Base-by-base conservation (phyloP, 768 basidiomycete species). In the Auriscalpium vulgare region DNA sequence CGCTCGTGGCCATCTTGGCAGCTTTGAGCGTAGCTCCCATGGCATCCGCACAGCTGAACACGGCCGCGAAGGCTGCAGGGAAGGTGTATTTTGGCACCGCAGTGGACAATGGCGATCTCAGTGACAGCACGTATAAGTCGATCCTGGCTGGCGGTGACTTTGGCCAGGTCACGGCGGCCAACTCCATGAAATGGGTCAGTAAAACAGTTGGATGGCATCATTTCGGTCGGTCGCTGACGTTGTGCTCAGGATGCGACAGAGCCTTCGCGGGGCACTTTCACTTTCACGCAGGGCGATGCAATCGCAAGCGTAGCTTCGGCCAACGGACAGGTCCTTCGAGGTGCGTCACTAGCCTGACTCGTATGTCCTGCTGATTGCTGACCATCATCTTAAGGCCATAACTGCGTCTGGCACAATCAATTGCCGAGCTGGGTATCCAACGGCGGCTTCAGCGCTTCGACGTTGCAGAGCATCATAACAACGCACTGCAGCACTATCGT, bases 71-170 rank as follows among this genome's bases (percentile, higher is more conserved):
- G 61, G 65, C 69, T 7, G 68, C 72, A 7, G 72, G 74, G 3
- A 78, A 77, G 65, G 57, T 71, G 9, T 80, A 79, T 68, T 78
- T 78, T 50, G 77, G 78, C 35, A 66, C 73, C 21, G 77, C 78
- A 29, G 77, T 77, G 3, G 76, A 77, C 64, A 78, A 76, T 64
- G 66, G 68, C 1, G 76, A 79, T 64, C 64, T 80, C 43, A 67
- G 61, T 10, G 72, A 80, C 55, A 56, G 62, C 0, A 55, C 72
- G 2, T 78, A 77, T 60, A 63, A 66, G 11, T 65, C 70, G 1
- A 72, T 70, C 50, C 69, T 78, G 11, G 67, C 74, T 60, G 65
- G 51, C 56, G 63, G 62, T n/a, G 62, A 69, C 51, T 77, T 77
- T 57, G 75, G 75, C 9, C 75, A 77, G 58, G 67, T 77, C 54